Evolutionary conservation across 257 asterid species (phyloP).

Genomic region (Solanum acaule): DNA sequence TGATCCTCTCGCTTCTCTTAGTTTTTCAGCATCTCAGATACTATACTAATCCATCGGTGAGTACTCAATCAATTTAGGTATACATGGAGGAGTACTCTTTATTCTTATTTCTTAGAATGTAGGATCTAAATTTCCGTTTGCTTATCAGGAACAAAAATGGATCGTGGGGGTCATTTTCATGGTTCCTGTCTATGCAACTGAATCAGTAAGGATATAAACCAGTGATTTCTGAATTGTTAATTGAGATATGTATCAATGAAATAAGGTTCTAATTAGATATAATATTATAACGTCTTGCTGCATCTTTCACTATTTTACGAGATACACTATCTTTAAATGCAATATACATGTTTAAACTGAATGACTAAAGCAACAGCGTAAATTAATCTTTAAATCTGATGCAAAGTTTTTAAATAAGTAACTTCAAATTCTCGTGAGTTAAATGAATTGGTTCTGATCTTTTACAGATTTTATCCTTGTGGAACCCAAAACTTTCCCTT

Average conservation of each 20-base stretch:
- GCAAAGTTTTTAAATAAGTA: background rate
- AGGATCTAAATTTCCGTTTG: background rate
- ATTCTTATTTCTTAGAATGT: background rate
- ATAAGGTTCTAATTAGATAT: background rate
- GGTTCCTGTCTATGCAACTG: slow-evolving; percentile 90
- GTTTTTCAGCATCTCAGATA: slow-evolving; percentile 72
- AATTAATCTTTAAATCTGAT: background rate
- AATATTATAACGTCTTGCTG: background rate
- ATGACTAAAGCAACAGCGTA: background rate
- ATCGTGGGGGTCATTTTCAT: slow-evolving; percentile 69
- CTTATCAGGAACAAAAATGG: slow-evolving; percentile 90
- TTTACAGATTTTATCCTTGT: slow-evolving; percentile 72
- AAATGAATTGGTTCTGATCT: background rate
- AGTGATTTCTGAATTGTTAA: background rate
- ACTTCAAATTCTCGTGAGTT: background rate
- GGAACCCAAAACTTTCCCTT: slow-evolving; percentile 59
- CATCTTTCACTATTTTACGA: background rate
- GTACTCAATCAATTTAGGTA: slow-evolving; percentile 9
- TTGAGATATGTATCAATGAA: background rate
- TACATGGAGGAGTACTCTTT: background rate
- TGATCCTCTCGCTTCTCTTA: slow-evolving; percentile 56
- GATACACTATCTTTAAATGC: background rate
- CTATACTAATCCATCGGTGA: slow-evolving; percentile 73
- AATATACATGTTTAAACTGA: background rate
- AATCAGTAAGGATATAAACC: slow-evolving; percentile 52